These are phyloP conservation scores for Eimeria sp. DNA, from an alignment of 169 alveolate species.

Conservation along the genomic window DNA sequence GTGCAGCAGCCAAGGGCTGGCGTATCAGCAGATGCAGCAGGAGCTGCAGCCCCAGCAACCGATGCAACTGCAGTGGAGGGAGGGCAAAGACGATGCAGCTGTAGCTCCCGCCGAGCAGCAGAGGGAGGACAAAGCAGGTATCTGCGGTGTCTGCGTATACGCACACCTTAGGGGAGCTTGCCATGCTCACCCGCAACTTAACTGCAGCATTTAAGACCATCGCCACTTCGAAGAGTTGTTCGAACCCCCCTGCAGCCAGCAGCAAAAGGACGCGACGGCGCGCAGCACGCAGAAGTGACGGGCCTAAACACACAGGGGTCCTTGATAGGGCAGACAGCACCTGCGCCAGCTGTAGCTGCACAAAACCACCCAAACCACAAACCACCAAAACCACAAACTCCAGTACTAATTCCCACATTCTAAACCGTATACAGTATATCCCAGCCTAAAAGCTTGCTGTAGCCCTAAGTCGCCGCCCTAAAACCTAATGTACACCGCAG, in stretches of 20 bases:
- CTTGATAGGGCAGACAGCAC: conserved; percentile 15
- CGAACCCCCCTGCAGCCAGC: conserved; percentile 45
- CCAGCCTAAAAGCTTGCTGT: background rate
- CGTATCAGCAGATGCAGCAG: too few relatives aligned
- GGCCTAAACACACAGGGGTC: background rate
- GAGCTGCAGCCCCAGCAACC: too few relatives aligned
- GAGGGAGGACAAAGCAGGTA: background rate
- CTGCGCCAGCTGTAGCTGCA: conserved; percentile 57
- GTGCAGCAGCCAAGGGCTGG: too few relatives aligned
- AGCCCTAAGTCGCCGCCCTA: background rate
- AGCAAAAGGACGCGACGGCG: background rate
- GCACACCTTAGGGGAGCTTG: background rate
- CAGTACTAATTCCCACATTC: background rate
- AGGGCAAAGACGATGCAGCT: background rate
- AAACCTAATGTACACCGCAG: background rate
- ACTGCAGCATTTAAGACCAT: conserved; percentile 24
- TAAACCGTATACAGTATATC: conserved; percentile 1
- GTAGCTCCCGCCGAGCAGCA: background rate
- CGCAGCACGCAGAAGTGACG: background rate
- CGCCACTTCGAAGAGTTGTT: conserved; percentile 20
- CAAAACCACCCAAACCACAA: background rate
- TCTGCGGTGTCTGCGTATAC: too few relatives aligned
- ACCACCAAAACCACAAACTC: background rate
- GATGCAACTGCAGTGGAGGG: too few relatives aligned
- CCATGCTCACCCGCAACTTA: background rate